Conservation (phyloP, 495 filamentous ascomycete species). For the Penicillium mononematosum region DNA sequence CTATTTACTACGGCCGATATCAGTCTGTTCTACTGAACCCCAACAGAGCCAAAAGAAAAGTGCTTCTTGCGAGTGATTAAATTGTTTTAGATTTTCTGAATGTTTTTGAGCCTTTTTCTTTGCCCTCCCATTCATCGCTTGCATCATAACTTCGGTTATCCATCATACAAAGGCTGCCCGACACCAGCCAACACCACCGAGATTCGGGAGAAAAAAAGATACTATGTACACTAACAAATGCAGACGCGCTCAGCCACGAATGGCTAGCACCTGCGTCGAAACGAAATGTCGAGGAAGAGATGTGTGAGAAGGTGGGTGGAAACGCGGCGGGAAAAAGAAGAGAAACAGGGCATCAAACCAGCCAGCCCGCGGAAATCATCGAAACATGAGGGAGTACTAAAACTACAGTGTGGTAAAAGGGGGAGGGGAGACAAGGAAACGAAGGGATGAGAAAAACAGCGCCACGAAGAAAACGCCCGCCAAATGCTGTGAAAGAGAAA, state of each 20-base stretch:
- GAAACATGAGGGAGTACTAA: slow-evolving; percentile 36
- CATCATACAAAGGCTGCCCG: slow-evolving; percentile 31
- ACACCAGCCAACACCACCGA: slow-evolving; percentile 17
- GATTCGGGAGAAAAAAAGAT: slow-evolving; percentile 22
- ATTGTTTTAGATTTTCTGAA: slow-evolving; percentile 35
- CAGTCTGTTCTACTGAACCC: slow-evolving; percentile 5
- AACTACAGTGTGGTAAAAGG: slow-evolving; percentile 37
- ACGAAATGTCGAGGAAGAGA: slow-evolving; percentile 22
- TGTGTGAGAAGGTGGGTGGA: slow-evolving; percentile 14
- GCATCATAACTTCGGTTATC: slow-evolving; percentile 46
- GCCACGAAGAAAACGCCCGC: slow-evolving; percentile 40
- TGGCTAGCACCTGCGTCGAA: slow-evolving; percentile 28
- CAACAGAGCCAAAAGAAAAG: slow-evolving; percentile 20
- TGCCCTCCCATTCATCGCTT: slow-evolving; percentile 37
- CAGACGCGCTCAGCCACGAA: slow-evolving; percentile 28
- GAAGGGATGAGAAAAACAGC: slow-evolving; percentile 20
- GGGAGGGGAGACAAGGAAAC: slow-evolving; percentile 22
- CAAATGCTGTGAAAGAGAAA: slow-evolving; percentile 34
- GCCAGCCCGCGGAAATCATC: slow-evolving; percentile 22
- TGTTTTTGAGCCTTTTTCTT: slow-evolving; percentile 31
- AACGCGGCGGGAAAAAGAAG: slow-evolving; percentile 20
- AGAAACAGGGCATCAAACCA: slow-evolving; percentile 20
- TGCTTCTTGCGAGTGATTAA: slow-evolving; percentile 33
- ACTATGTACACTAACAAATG: slow-evolving; percentile 47
- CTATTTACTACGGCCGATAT: slow-evolving; percentile 1